Percentiles rank a stretch among this genome's conserved stretches.
Conservation (phyloP, 2,329 filamentous ascomycete species). For the Ilyonectria mors-panacis region DNA sequence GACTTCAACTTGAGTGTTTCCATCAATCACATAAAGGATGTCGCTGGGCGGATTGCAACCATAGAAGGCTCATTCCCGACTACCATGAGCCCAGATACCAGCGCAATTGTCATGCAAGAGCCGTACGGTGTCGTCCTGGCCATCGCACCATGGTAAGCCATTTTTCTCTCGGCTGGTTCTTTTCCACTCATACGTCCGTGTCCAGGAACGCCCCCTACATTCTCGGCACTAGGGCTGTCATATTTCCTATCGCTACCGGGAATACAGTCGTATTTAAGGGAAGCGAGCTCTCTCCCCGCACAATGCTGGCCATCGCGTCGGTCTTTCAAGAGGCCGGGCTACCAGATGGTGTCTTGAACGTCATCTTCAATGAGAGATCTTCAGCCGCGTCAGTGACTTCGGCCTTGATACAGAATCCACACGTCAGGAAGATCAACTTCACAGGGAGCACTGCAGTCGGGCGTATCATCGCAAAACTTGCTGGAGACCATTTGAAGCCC, state of each 20-base stretch:
- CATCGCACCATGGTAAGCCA: slow-evolving; percentile 83
- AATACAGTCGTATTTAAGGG: slow-evolving; percentile 84
- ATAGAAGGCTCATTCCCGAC: slow-evolving; percentile 57
- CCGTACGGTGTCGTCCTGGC: slow-evolving; percentile 85
- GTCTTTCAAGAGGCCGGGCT: slow-evolving; percentile 82
- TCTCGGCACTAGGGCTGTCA: slow-evolving; percentile 68
- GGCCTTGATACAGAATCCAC: slow-evolving; percentile 75
- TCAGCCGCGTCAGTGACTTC: slow-evolving; percentile 78
- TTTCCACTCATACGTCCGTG: background rate
- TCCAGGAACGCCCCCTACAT: slow-evolving; percentile 71
- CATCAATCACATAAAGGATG: slow-evolving; percentile 58
- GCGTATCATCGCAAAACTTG: slow-evolving; percentile 77
- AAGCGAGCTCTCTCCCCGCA: slow-evolving; percentile 76
- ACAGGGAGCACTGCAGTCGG: slow-evolving; percentile 85
- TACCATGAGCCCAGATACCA: slow-evolving; percentile 50
- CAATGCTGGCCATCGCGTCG: slow-evolving; percentile 73
- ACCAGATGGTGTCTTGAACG: slow-evolving; percentile 81
- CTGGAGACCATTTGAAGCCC: slow-evolving; percentile 83
- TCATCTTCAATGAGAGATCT: slow-evolving; percentile 76
- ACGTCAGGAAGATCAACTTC: slow-evolving; percentile 87
- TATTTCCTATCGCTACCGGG: slow-evolving; percentile 80
- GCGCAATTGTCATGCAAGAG: slow-evolving; percentile 78
- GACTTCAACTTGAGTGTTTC: slow-evolving; percentile 57
- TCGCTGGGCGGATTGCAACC: slow-evolving; percentile 59
- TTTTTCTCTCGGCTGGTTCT: background rate